Evolutionary conservation across 1,284 basidiomycete species (phyloP).

Genomic region (Papiliotrema flavescens): DNA sequence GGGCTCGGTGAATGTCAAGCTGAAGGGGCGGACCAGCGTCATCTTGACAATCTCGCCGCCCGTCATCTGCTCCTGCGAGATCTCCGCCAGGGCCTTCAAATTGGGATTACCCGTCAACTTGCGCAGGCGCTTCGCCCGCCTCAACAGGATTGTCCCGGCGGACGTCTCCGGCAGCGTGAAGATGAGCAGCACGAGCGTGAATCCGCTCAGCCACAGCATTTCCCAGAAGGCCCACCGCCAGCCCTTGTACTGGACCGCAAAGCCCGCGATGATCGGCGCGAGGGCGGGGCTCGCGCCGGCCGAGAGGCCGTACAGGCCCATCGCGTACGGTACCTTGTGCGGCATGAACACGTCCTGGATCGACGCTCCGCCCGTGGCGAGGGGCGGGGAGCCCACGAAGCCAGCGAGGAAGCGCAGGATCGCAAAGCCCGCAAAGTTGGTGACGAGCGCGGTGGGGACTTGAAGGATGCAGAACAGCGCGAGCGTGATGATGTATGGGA

Average conservation of each 20-base stretch:
- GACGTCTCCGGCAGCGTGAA: conserved; percentile 47
- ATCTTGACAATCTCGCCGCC: conserved; percentile 12
- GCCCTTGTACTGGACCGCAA: conserved; percentile 27
- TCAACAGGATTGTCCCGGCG: conserved; percentile 40
- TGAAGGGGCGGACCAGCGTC: conserved; percentile 29
- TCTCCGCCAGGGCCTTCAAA: conserved; percentile 30
- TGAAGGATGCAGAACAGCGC: conserved; percentile 42
- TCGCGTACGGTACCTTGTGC: conserved; percentile 26
- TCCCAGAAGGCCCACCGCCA: conserved; percentile 49
- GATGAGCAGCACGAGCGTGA: conserved; percentile 24
- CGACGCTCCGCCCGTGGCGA: conserved; percentile 38
- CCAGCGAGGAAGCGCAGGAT: conserved; percentile 47
- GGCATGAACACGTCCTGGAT: conserved; percentile 26
- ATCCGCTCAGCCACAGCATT: conserved; percentile 41
- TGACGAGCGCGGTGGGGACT: conserved; percentile 38
- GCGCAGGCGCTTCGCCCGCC: conserved; percentile 43
- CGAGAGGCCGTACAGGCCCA: conserved; percentile 28
- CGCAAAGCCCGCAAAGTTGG: conserved; percentile 37
- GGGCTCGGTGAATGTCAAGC: conserved; percentile 34
- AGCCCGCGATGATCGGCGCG: conserved; percentile 35
- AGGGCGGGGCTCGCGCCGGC: conserved; percentile 26
- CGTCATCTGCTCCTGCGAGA: conserved; percentile 17
- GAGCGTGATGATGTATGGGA: conserved; percentile 42
- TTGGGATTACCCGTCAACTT: conserved; percentile 42
- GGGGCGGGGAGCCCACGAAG: conserved; percentile 42